These are phyloP conservation scores for Diplocarpon mali DNA, from an alignment of 2,329 filamentous ascomycete species.

Conservation along the genomic window DNA sequence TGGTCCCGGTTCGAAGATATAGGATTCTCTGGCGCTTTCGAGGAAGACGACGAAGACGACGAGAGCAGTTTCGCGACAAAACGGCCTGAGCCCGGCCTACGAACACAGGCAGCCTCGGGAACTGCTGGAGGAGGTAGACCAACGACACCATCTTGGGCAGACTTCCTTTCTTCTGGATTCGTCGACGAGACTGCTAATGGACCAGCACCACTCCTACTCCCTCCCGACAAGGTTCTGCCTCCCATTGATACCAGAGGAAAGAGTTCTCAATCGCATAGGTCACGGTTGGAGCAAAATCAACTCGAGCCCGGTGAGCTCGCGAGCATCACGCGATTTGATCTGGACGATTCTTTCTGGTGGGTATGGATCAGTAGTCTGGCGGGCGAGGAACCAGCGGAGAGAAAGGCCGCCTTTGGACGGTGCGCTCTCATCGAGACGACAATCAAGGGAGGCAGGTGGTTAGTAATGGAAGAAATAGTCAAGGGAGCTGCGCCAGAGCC, in stretches of 20 bases:
- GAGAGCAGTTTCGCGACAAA: slow-evolving; percentile 24
- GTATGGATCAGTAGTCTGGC: slow-evolving; percentile 98
- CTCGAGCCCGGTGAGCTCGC: slow-evolving; percentile 90
- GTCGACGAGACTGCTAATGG: slow-evolving; percentile 59
- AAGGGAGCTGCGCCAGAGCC: slow-evolving; percentile 84
- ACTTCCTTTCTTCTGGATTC: slow-evolving; percentile 92
- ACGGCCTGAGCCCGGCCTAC: slow-evolving; percentile 41
- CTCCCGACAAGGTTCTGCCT: slow-evolving; percentile 82
- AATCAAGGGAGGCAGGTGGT: slow-evolving; percentile 73
- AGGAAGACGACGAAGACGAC: slow-evolving; percentile 56
- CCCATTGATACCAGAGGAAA: slow-evolving; percentile 70
- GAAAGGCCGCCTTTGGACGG: slow-evolving; percentile 88
- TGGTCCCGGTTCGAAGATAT: slow-evolving; percentile 97
- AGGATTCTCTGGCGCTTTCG: slow-evolving; percentile 69
- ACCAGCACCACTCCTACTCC: slow-evolving; percentile 62
- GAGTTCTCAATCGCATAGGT: slow-evolving; percentile 77
- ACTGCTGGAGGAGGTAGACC: slow-evolving; percentile 54
- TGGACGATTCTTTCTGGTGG: slow-evolving; percentile 99
- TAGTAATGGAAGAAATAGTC: slow-evolving; percentile 92
- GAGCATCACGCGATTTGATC: slow-evolving; percentile 73
- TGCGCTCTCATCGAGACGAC: slow-evolving; percentile 86
- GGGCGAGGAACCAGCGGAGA: slow-evolving; percentile 70
- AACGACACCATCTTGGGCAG: slow-evolving; percentile 95
- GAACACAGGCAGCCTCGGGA: slow-evolving; percentile 55
- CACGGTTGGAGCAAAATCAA: slow-evolving; percentile 55